Conservation (phyloP, 345 rosid species). For the Abelmoschus esculentus region DNA sequence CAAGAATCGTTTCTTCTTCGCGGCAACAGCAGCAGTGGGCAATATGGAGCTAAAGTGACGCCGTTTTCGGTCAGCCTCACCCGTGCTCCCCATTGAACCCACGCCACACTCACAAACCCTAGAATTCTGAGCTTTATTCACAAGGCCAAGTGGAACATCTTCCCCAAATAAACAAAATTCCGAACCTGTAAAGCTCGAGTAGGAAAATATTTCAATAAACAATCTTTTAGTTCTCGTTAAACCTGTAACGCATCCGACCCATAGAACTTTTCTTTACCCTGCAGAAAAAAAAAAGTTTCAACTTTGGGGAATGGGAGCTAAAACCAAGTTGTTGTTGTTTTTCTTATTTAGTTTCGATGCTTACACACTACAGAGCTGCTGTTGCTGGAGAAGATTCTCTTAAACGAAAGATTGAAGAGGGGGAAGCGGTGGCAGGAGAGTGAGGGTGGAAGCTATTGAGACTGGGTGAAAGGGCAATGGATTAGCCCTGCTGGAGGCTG, state of each 20-base stretch:
- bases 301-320: slow-evolving; percentile 25
- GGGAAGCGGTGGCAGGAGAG: neutral
- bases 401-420: neutral
- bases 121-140: slow-evolving; percentile 19
- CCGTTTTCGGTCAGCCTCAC: slow-evolving; percentile 85
- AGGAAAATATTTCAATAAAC: no score
- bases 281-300: neutral
- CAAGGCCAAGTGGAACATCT: slow-evolving; percentile 9
- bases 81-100: slow-evolving; percentile 72
- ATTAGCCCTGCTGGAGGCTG: no score
- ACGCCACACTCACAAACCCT: slow-evolving; percentile 29
- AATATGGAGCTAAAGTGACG: slow-evolving; percentile 72
- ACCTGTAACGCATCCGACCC: no score
- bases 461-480: no score
- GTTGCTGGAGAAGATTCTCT: neutral
- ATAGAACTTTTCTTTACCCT: neutral
- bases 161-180: neutral
- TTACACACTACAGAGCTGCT: neutral
- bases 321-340: neutral
- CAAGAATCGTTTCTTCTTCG: slow-evolving; percentile 55
- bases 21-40: slow-evolving; percentile 48
- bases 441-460: no score
- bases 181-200: neutral
- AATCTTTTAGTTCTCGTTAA: no score
- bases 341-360: neutral